Evolutionary conservation across 257 asterid genomes (phyloP), one percentile per base, ranked within the genome.

Genomic region (Jacaranda mimosifolia): DNA sequence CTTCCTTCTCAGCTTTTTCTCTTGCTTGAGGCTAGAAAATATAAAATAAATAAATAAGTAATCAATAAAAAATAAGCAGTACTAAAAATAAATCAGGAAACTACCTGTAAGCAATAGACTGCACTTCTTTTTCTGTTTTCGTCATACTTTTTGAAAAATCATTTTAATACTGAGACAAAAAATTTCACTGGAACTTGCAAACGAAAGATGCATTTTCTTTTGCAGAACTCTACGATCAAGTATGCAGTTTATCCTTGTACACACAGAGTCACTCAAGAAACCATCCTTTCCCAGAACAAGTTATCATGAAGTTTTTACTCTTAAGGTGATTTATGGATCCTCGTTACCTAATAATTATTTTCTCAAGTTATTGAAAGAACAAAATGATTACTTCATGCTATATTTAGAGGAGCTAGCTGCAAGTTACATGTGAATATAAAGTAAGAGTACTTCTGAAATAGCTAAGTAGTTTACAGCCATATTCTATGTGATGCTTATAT

Each of bases 21-120:
- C 95, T 91, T 60, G 98, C 98, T 89, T 91, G 98, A 82, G 98
- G 98, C 98, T 91, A 79, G 71, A 83, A 80, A 77, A 26, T 26
- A 26, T 2, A 26, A 26, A 26, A 26, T 26, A 26, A 26, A 26
- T 26, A 26, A 26, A 26, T 26, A 26, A 26, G 32, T 26, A 42
- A 42, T 5, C 9, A 5, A 57, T 59, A 68, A 40, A 72, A 70
- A 67, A 62, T 40, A 73, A 72, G 74, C 56, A 77, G 32, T 52
- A 68, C 45, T 8, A 17, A 77, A 63, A 35, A 67, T 43, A 14
- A 71, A 58, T 17, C 48, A 55, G 70, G 63, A 72, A 72, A 71
- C 17, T 45, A 76, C 38, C 70, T 45, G 56, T 68, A 26, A 26
- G 32, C 32, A 26, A 26, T 26, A 26, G 32, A 26, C 32, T 26